Evolutionary conservation across 2,329 filamentous ascomycete genomes (phyloP).

Genomic region (Colletotrichum sublineola): DNA sequence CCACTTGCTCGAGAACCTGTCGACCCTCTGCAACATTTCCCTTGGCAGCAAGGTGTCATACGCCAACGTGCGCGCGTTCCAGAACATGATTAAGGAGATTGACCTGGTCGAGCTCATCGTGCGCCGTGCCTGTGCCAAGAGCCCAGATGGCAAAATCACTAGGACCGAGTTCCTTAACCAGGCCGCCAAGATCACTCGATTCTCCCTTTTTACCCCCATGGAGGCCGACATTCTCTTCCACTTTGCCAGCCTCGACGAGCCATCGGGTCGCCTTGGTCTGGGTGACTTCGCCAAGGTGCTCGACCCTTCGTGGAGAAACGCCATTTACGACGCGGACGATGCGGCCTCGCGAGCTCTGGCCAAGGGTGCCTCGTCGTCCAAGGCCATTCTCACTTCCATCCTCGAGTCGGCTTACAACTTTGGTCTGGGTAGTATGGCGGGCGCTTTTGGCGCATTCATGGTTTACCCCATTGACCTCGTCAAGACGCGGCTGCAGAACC

Average conservation of each 20-base stretch:
- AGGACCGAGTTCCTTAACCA: conserved; percentile 95
- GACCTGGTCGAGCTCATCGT: conserved; percentile 96
- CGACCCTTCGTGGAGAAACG: conserved; percentile 89
- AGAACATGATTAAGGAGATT: conserved; percentile 98
- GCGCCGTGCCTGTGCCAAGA: conserved; percentile 86
- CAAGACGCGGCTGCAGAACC: conserved; percentile 99
- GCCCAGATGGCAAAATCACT: conserved; percentile 91
- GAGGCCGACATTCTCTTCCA: conserved; percentile 99
- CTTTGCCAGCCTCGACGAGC: conserved; percentile 93
- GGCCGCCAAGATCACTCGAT: conserved; percentile 89
- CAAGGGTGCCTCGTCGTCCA: conserved; percentile 63
- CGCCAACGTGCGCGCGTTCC: conserved; percentile 96
- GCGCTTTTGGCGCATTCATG: conserved; percentile 99
- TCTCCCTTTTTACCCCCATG: conserved; percentile 97
- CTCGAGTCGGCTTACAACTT: conserved; percentile 92
- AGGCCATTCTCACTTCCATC: conserved; percentile 69
- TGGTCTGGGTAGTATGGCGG: conserved; percentile 86
- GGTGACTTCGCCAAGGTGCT: conserved; percentile 94
- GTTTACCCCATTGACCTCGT: conserved; percentile 99
- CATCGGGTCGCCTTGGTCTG: conserved; percentile 85
- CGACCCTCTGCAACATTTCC: conserved; percentile 95
- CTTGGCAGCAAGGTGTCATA: conserved; percentile 95
- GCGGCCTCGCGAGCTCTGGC: conserved; percentile 50
- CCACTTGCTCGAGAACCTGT: conserved; percentile 90
- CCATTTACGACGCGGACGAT: conserved; percentile 65